Percentiles rank a stretch among this genome's conserved stretches.
These are phyloP conservation scores for Tetrahymena malaccensis DNA, from an alignment of 73 alveolate genomes.

Conservation along the genomic window DNA sequence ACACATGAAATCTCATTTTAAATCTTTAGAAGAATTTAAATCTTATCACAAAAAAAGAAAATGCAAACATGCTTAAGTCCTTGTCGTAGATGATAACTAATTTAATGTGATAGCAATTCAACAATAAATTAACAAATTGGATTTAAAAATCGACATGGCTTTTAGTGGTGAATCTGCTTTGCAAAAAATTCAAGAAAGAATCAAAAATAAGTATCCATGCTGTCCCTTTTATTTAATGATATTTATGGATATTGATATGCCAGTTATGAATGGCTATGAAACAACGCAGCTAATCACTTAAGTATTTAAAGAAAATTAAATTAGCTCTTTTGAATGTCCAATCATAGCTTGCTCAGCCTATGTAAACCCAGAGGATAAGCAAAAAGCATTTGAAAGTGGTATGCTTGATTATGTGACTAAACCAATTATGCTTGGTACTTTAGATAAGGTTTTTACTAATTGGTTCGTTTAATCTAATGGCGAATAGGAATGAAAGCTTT, in stretches of 20 bases:
- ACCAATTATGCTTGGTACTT: not conserved
- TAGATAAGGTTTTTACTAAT: not conserved
- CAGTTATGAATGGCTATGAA: not conserved
- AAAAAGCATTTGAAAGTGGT: not conserved
- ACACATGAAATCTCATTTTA: not conserved
- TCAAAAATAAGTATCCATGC: not conserved
- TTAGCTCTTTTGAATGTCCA: not conserved
- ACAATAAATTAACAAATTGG: not conserved
- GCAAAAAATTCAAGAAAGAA: not conserved
- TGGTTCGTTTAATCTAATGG: not conserved
- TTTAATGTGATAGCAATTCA: not conserved
- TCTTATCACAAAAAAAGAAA: not conserved
- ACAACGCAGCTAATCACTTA: not conserved
- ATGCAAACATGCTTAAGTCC: not conserved
- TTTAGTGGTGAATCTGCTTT: not conserved
- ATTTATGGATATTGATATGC: not conserved
- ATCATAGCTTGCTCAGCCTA: not conserved
- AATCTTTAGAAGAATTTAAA: not conserved
- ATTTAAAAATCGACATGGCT: not conserved
- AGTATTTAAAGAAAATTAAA: not conserved
- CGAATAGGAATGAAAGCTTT: not conserved
- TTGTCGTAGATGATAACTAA: not conserved
- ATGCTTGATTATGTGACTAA: not conserved
- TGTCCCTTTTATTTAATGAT: not conserved
- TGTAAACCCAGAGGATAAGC: not conserved